A percentile compares a stretch with the other conserved stretches of the same genome.
phyloP scores from a whole-genome alignment of 768 basidiomycete genomes.

The Podaxis rugospora region DNA sequence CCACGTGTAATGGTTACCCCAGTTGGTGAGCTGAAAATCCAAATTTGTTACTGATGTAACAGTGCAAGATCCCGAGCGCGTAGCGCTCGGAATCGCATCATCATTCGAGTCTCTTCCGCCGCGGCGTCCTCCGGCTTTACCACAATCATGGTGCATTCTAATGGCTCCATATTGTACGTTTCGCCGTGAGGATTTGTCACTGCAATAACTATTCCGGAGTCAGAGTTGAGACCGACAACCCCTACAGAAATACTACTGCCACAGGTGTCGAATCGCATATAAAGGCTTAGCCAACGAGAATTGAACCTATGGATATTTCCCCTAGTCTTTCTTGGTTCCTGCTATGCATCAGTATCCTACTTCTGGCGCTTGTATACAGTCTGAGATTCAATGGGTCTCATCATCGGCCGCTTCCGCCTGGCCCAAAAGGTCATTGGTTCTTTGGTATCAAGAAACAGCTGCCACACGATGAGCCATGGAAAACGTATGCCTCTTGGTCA shows the following conservation, averaged over 20 bases:
- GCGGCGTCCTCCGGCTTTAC: neutral
- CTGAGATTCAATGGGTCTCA: neutral
- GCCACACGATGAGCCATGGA: slow-evolving; percentile 18
- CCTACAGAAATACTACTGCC: neutral
- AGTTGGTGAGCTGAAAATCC: neutral
- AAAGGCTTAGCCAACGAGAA: neutral
- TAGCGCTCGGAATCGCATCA: neutral
- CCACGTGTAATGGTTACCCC: slow-evolving; percentile 2
- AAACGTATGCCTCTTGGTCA: slow-evolving; percentile 17
- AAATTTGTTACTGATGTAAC: neutral
- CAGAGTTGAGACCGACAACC: neutral
- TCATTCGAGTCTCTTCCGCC: neutral
- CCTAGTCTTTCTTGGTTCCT: neutral
- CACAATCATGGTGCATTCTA: neutral
- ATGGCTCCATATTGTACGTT: neutral
- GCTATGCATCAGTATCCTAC: neutral
- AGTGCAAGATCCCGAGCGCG: neutral
- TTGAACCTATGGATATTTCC: neutral
- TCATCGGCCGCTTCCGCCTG: slow-evolving; percentile 14
- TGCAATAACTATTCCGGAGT: neutral
- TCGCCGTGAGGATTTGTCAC: neutral
- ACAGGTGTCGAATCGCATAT: neutral
- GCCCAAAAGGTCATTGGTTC: slow-evolving; percentile 14
- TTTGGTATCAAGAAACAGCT: slow-evolving; percentile 13
- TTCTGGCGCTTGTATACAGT: neutral